Base-by-base conservation (phyloP, 1,284 basidiomycete species). In the Vanrija sp. region DNA sequence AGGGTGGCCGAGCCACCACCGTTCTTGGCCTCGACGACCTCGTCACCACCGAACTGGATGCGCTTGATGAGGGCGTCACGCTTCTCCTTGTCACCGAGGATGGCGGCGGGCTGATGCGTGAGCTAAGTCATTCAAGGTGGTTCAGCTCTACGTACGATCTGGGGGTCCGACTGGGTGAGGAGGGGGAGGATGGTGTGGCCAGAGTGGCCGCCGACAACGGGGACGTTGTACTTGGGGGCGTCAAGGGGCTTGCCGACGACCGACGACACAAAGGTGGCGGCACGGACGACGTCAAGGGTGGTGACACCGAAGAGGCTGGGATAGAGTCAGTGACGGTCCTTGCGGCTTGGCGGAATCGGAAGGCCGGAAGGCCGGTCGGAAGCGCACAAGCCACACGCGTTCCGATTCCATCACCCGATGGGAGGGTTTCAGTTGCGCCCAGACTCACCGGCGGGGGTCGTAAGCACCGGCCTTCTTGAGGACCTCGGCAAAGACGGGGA, bases 171-270 rank as follows among this genome's bases (percentile, higher is more conserved):
- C 80, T 98, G 95, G 44, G 89, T 91, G 69, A 98, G 85, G 48
- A 98, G 83, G 43, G 95, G 95, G 23, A 98, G 88, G 73, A 98
- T 98, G 59, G 95, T 98, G 46, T 88, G 82, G 66, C 96, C 95
- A 45, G 89, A 91, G 86, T 98, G 95, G 46, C 96, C 95, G 71
- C 96, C 95, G 57, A 98, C 81, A 65, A 98, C 94, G 58, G 93
- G 88, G 62, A 98, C 83, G 48, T 81, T 78, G 60, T 86, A 84
- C 60, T 91, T 76, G 62, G 67, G 54, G 39, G 81, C 84, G 38
- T 83, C 77, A 57, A 86, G 85, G 52, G 83, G 77, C 64, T 84
- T 81, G 64, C 86, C 85, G 54, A 85, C 80, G 70, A 96, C 80
- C 57, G 84, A 83, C 38, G 86, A 83, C 58, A 94, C 83, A 84